Evolutionary conservation across 805 yeast genomes (phyloP).

Genomic region (Candida chilensis): DNA sequence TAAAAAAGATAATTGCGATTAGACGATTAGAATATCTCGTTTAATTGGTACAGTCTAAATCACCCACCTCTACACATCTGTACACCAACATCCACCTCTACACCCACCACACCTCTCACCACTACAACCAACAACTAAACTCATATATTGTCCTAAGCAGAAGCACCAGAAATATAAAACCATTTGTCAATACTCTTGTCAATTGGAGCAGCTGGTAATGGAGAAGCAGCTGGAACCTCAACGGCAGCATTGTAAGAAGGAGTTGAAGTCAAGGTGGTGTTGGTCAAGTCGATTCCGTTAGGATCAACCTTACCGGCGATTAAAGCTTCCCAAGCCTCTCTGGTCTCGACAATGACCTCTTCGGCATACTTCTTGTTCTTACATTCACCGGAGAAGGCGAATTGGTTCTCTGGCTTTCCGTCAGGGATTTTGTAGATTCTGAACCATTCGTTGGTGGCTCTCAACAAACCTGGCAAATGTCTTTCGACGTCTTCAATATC

Average conservation of each 20-base stretch:
- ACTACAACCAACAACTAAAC: too few species aligned
- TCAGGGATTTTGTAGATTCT: conserved; percentile 77
- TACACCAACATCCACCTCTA: too few species aligned
- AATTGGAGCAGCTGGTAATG: conserved; percentile 83
- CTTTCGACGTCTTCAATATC: conserved; percentile 61
- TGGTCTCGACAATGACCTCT: conserved; percentile 52
- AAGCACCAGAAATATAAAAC: conserved; percentile 92
- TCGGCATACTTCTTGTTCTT: conserved; percentile 50
- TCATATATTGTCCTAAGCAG: too few species aligned
- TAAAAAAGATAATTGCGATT: too few species aligned
- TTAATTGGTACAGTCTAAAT: too few species aligned
- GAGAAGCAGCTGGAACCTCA: conserved; percentile 61
- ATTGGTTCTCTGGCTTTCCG: conserved; percentile 67
- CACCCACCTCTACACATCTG: too few species aligned
- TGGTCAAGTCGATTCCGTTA: conserved; percentile 43
- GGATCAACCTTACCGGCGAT: conserved; percentile 24
- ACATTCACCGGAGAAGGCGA: conserved; percentile 68
- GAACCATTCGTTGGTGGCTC: conserved; percentile 71
- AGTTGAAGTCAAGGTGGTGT: conserved; percentile 58
- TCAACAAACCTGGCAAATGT: conserved; percentile 62
- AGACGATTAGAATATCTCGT: too few species aligned
- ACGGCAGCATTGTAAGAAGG: conserved; percentile 41
- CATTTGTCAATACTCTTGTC: conserved; percentile 96
- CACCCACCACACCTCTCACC: too few species aligned
- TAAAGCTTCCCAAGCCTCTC: conserved; percentile 57